Evolutionary conservation across 2,329 filamentous ascomycete species (phyloP), one percentile per base, ranked within the genome.

Genomic region (Talaromyces sp.): DNA sequence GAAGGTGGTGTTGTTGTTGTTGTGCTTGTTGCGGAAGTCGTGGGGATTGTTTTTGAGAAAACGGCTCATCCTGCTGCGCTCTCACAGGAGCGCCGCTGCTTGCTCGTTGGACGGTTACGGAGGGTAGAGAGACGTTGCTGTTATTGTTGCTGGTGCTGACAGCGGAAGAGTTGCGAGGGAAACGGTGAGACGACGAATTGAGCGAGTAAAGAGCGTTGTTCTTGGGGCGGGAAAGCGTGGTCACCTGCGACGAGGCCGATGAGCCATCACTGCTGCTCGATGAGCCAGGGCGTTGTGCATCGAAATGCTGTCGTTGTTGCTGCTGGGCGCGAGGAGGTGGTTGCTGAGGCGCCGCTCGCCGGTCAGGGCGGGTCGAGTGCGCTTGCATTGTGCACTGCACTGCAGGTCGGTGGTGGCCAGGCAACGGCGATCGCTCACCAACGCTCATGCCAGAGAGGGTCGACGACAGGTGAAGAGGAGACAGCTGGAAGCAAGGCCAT

Each of bases 221-320:
- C 62, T 78, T 78, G 33, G 73, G 70, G 15, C 74, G 73, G 42
- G 76, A 79, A 60, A 78, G 73, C 39, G 77, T 72, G 32, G 77
- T 78, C 62, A 78, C 72, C 67, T 76, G 77, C 53, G 78, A 81
- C 13, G 74, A 75, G 30, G 71, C 70, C 5, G 73, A 74, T 10
- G 80, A 82, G 61, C 77, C 74, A 72, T 80, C 76, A 36, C 60
- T 62, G 64, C 75, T 77, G 64, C 75, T 77, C 62, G 78, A 79
- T 51, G 78, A 79, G 63, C 69, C 72, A 55, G 77, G 74, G 47
- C 75, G 75, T 61, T 42, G 51, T 42, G 63, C 53, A 15, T 39
- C 36, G 36, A 39, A n/a, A 19, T 32, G 47, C n/a, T 60, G 57
- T n/a, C 59, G 49, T 13, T 61, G 54, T 9, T 11, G 22, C 15